phyloP scores from a whole-genome alignment of 192 early-diverging fungal species.

The Coemansia sp. region DNA sequence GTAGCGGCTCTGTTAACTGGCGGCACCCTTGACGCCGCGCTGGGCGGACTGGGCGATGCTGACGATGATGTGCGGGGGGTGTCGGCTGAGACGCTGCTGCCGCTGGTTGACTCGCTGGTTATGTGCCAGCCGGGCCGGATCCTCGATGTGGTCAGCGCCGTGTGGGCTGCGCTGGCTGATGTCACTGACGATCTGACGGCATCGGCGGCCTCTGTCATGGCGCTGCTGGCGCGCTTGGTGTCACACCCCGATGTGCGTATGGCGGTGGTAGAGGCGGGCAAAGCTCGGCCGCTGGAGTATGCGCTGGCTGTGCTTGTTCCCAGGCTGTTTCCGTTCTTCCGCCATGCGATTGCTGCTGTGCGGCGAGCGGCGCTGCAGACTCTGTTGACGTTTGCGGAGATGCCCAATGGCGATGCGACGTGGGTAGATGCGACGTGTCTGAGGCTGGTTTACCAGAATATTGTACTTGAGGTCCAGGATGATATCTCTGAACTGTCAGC shows the following conservation, averaged over 20 bases:
- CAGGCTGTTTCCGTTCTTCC: slow-evolving; percentile 89
- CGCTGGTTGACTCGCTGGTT: slow-evolving; percentile 79
- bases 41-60: slow-evolving; percentile 77
- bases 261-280: slow-evolving; percentile 14
- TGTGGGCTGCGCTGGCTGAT: slow-evolving; percentile 89
- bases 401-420: slow-evolving; percentile 54
- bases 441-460: slow-evolving; percentile 85
- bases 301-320: slow-evolving; percentile 68
- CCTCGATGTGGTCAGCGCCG: slow-evolving; percentile 67
- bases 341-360: slow-evolving; percentile 85
- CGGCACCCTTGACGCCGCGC: slow-evolving; percentile 75
- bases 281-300: slow-evolving; percentile 7
- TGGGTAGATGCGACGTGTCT: slow-evolving; percentile 71
- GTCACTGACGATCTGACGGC: slow-evolving; percentile 90
- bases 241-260: slow-evolving; percentile 34
- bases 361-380: slow-evolving; percentile 81
- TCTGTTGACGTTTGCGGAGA: slow-evolving; percentile 63
- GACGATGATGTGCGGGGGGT: slow-evolving; percentile 97
- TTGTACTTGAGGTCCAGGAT: slow-evolving; percentile 81
- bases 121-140: slow-evolving; percentile 65
- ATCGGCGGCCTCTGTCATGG: slow-evolving; percentile 89
- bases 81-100: slow-evolving; percentile 84
- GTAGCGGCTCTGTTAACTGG: slow-evolving; percentile 72
- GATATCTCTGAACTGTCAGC: slow-evolving; percentile 27
- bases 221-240: slow-evolving; percentile 83